A percentile compares a stretch with the other conserved stretches of the same genome.
These are phyloP conservation scores for Emergomyces orientalis DNA, from an alignment of 2,329 filamentous ascomycete genomes.

Conservation along the genomic window DNA sequence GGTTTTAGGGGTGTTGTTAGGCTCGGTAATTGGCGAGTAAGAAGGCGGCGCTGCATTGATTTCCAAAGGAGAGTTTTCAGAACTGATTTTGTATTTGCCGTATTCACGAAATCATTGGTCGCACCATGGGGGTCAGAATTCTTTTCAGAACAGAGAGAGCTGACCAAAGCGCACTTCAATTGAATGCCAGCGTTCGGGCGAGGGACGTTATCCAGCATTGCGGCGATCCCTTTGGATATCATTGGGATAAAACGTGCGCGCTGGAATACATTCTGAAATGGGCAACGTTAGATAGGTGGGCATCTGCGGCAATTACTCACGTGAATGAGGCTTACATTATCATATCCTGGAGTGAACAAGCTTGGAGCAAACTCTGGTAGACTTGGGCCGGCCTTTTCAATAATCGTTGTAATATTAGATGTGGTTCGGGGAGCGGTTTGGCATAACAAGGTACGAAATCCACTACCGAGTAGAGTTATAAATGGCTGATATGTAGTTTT, in stretches of 20 bases:
- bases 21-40: constrained; percentile 6
- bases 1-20: neutral
- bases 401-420: constrained; percentile 3
- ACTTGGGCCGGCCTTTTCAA: constrained; percentile 11
- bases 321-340: constrained; percentile 19
- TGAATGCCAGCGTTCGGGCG: constrained; percentile 12
- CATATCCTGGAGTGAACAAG: constrained; percentile 26
- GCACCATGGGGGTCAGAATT: neutral
- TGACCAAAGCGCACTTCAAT: constrained; percentile 11
- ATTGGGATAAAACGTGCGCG: constrained; percentile 27
- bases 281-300: neutral
- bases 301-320: neutral
- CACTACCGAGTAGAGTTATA: constrained; percentile 21
- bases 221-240: constrained; percentile 28
- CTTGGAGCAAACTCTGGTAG: constrained; percentile 23
- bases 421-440: neutral
- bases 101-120: neutral
- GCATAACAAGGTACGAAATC: constrained; percentile 19
- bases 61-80: constrained; percentile 27
- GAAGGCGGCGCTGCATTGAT: constrained; percentile 23
- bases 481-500: constrained; percentile 4
- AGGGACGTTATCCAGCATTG: constrained; percentile 22
- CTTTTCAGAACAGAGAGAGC: constrained; percentile 6
- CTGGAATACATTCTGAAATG: constrained; percentile 28
- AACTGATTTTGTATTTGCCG: constrained; percentile 14